Conservation (phyloP, 257 asterid genomes). For the Solanum boliviense region DNA sequence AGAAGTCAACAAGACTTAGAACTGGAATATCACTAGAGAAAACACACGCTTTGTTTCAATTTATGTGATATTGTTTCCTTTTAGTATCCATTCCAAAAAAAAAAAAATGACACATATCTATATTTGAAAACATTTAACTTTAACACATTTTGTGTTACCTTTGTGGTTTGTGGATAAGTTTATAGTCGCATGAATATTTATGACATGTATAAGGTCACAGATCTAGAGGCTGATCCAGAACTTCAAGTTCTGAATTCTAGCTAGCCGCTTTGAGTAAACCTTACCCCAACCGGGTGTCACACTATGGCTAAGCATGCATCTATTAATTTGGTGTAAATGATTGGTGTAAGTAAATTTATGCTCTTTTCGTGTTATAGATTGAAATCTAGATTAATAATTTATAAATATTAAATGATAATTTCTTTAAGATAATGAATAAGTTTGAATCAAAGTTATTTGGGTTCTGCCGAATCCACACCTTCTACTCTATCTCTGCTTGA, state of each 20-base stretch:
- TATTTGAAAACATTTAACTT: not conserved
- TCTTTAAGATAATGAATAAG: not conserved
- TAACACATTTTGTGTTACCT: not conserved
- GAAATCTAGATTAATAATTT: not conserved
- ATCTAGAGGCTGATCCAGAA: not conserved
- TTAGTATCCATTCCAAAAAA: not conserved
- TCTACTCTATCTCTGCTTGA: not conserved
- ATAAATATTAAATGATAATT: not conserved
- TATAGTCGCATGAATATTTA: not conserved
- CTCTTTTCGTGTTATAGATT: not conserved
- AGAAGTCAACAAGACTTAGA: not conserved
- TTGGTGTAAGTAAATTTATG: not conserved
- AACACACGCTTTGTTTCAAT: rapidly evolving
- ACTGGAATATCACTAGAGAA: not conserved
- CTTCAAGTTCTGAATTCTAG: not conserved
- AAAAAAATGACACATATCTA: not conserved
- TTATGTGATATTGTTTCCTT: not conserved
- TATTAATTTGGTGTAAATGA: not conserved
- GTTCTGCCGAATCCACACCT: not conserved
- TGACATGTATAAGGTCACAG: not conserved
- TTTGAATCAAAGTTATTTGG: not conserved
- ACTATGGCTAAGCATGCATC: not conserved
- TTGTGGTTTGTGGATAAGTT: not conserved
- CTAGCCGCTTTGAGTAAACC: not conserved
- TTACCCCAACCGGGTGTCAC: not conserved